Percentiles rank a stretch among this genome's conserved stretches.
Conservation (phyloP, 2,329 filamentous ascomycete species). For the Aspergillus felis region DNA sequence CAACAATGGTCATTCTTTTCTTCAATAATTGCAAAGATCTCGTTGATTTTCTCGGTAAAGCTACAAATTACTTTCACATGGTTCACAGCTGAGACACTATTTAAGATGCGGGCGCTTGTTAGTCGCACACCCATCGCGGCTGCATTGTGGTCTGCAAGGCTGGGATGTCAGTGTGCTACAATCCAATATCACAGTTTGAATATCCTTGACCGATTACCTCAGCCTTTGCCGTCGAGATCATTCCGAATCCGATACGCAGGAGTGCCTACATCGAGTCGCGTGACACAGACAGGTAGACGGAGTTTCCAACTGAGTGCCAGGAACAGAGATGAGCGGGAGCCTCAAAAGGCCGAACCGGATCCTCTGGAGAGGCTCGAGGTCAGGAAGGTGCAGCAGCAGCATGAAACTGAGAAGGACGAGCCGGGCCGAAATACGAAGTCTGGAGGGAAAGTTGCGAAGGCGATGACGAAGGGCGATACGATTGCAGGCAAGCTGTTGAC, state of each 20-base stretch:
- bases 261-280: background rate
- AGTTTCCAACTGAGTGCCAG: background rate
- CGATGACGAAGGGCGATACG: slow-evolving; percentile 61
- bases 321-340: background rate
- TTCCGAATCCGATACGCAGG: background rate
- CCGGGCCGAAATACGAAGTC: slow-evolving; percentile 30
- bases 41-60: background rate
- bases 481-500: slow-evolving; percentile 68
- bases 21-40: background rate
- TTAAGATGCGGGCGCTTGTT: background rate
- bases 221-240: background rate
- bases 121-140: background rate
- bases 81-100: background rate
- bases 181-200: background rate
- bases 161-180: background rate
- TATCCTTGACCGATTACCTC: background rate
- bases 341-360: background rate
- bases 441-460: slow-evolving; percentile 46
- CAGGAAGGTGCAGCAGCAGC: slow-evolving; percentile 9
- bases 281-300: background rate
- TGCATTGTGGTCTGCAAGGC: background rate
- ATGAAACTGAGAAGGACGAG: slow-evolving; percentile 21
- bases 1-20: background rate
- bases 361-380: slow-evolving; percentile 6
- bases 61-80: background rate